A percentile compares a stretch with the other conserved stretches of the same genome.
Evolutionary conservation across 2,329 filamentous ascomycete species (phyloP).

Genomic region (Mycosphaerelloides madeirae): DNA sequence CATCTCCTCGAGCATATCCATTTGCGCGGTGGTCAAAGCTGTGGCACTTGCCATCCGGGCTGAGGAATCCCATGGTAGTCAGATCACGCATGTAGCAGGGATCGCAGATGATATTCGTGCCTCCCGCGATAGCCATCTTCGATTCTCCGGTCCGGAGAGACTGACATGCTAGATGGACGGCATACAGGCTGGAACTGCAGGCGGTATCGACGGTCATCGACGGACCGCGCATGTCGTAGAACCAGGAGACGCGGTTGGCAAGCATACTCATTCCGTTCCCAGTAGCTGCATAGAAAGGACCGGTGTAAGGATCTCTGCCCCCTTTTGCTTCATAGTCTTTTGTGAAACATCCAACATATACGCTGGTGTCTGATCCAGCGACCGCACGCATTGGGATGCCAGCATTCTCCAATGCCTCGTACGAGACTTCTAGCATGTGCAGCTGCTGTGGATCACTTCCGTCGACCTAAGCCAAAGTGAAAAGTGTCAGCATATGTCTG

Average conservation of each 20-base stretch:
- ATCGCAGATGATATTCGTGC: constrained; percentile 23
- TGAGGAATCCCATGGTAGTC: constrained; percentile 22
- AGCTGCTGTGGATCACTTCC: constrained; percentile 2
- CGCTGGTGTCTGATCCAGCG: constrained; percentile 9
- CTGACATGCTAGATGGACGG: constrained; percentile 30
- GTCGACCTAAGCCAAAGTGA: constrained; percentile 18
- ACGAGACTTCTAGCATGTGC: constrained; percentile 6
- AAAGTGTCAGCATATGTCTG: constrained; percentile 31
- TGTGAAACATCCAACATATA: constrained; percentile 14
- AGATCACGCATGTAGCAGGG: neutral
- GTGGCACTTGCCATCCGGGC: constrained; percentile 24
- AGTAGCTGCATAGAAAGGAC: constrained; percentile 16
- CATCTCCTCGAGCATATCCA: constrained; percentile 53
- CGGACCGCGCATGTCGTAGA: constrained; percentile 16
- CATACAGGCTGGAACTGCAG: constrained; percentile 39
- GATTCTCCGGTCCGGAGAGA: constrained; percentile 24
- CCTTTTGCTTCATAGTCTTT: constrained; percentile 13
- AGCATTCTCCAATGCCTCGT: constrained; percentile 11
- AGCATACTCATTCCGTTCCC: constrained; percentile 10
- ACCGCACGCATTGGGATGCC: constrained; percentile 6
- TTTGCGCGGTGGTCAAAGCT: constrained; percentile 38
- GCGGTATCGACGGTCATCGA: constrained; percentile 37
- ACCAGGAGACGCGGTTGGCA: constrained; percentile 16
- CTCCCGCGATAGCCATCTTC: constrained; percentile 12
- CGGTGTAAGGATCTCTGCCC: constrained; percentile 12